Evolutionary conservation across 768 basidiomycete species (phyloP).

Genomic region (Pleurotus giganteus): DNA sequence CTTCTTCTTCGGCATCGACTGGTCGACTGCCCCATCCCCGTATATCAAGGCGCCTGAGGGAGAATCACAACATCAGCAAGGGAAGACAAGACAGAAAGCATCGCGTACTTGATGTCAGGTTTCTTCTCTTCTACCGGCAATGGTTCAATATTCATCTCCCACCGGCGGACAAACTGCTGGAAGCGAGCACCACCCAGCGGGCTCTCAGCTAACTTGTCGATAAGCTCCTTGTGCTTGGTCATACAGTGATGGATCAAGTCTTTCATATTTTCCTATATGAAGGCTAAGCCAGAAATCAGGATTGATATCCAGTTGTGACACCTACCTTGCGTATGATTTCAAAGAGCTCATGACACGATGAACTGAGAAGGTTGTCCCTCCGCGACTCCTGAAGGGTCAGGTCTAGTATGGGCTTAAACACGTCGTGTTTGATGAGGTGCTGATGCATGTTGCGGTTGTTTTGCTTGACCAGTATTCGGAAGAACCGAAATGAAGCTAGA

Average conservation of each 20-base stretch:
- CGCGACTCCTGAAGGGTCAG: slow-evolving; percentile 79
- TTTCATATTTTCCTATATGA: slow-evolving; percentile 78
- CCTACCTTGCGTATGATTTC: slow-evolving; percentile 85
- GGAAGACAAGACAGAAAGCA: too few relatives aligned
- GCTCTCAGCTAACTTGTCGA: slow-evolving; percentile 62
- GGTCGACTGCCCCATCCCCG: slow-evolving; percentile 47
- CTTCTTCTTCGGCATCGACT: slow-evolving; percentile 81
- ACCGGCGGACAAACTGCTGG: slow-evolving; percentile 68
- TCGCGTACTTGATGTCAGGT: slow-evolving; percentile 47
- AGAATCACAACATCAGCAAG: slow-evolving; percentile 12
- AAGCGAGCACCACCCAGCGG: slow-evolving; percentile 68
- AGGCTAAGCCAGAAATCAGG: background rate
- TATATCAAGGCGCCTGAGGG: slow-evolving; percentile 34
- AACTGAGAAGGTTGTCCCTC: slow-evolving; percentile 89
- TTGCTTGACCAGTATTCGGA: slow-evolving; percentile 79
- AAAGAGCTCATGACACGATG: slow-evolving; percentile 95
- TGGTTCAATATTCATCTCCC: slow-evolving; percentile 92
- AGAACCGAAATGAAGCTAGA: slow-evolving; percentile 88
- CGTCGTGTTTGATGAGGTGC: slow-evolving; percentile 81
- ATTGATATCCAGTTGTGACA: slow-evolving; percentile 9
- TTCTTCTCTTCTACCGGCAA: slow-evolving; percentile 53
- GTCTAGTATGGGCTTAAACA: slow-evolving; percentile 80
- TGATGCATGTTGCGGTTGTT: slow-evolving; percentile 74
- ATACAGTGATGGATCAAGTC: slow-evolving; percentile 82
- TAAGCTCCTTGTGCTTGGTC: slow-evolving; percentile 64